Evolutionary conservation across 2,329 filamentous ascomycete species (phyloP), one percentile per base, ranked within the genome.

Genomic region (Kalmusia sp.): DNA sequence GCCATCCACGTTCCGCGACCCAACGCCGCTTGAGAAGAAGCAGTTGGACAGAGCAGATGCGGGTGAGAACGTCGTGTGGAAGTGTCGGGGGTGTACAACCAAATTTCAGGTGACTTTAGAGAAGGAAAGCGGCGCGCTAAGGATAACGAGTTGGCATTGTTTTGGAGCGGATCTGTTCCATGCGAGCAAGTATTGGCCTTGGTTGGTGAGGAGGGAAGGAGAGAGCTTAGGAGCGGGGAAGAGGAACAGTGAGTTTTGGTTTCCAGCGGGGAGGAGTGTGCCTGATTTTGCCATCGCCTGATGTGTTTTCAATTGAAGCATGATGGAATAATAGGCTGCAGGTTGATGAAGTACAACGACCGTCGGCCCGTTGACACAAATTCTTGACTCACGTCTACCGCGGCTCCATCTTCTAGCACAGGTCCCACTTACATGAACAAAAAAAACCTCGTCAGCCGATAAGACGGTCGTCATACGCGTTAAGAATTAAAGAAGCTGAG

Each of bases 181-280:
- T 44, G 53, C 49, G 7, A 11, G n/a, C 6, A 46, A 34, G 39
- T 56, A 51, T n/a, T 56, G 49, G 53, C 38, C 40, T 21, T 40
- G 34, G 31, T 31, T 52, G 11, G 53, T 56, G 6, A 34, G 45
- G 12, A 45, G 44, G 22, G 44, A 56, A 19, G 49, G 19, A 1
- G 9, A 17, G 11, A 28, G 25, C 17, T 35, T 49, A 27, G 45
- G 49, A 9, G 15, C 12, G 3, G 49, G 45, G 19, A 56, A 52
- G 25, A 45, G 49, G 33, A 56, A 56, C 17, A 43, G 51, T 24
- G 53, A 56, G 39, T 56, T 34, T 21, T 52, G 45, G 44, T 47
- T 41, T 39, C 39, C 38, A 5, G 17, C 25, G 5, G 33, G 34
- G 34, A 43, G 34, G 22, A 33, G 43, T 11, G 14, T 38, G 12